Base-by-base conservation (phyloP, 2,329 filamentous ascomycete species). In the Metarhizium robertsii region DNA sequence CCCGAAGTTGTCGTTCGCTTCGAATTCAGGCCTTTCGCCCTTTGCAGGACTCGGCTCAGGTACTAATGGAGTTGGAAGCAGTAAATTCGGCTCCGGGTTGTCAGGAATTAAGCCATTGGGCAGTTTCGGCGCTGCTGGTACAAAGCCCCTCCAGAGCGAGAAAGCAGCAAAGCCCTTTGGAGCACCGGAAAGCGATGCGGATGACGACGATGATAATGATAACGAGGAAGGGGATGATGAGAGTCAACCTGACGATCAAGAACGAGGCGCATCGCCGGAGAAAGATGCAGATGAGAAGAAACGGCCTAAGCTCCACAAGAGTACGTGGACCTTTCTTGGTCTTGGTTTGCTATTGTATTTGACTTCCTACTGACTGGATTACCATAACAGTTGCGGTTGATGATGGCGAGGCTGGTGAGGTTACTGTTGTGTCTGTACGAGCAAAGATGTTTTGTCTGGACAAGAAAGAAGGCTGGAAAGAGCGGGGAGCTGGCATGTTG, bases 401-500 rank as follows among this genome's bases (percentile, higher is more conserved):
- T 67, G 92, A 94, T 53, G 92, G 92, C 55, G 92, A 97, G 71
- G 85, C 91, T 64, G 84, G 84, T 51, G 92, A 97, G 69, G 78
- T 78, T 20, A 92, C 88, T 2, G 73, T 90, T 51, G 81, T 92
- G 66, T 80, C 84, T 48, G 84, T 87, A 57, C 86, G 92, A 60
- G 87, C 90, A 20, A 95, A 95, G 70, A 81, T 97, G 57, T 97
- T 90, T 73, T 81, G 86, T 56, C 87, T 94, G 64, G 84, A 87
- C 60, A 83, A 83, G 60, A 77, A 78, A 40, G 79, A 81, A 54
- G 85, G 84, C 50, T 97, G 92, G 92, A 92, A 92, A 69, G 92
- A 97, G 72, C 85, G 92, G 53, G 92, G 92, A 13, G 80, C 85
- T 4, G 92, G 92, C 48, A 87, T 86, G 62, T 77, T 96, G 62